Evolutionary conservation across 345 rosid genomes (phyloP).

Genomic region (Aquilaria sinensis): DNA sequence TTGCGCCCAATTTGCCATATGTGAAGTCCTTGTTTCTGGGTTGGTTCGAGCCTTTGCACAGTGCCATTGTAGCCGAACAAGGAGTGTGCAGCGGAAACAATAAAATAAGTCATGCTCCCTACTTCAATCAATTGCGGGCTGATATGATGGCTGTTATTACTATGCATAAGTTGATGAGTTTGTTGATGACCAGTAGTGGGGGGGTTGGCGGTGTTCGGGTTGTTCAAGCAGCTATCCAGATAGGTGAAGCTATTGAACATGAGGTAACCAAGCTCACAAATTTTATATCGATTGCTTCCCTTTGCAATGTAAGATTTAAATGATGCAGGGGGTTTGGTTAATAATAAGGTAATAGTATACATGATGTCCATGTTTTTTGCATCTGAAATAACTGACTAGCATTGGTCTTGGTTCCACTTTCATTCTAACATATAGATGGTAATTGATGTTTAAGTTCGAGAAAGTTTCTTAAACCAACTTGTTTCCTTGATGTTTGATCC

Average conservation of each 20-base stretch:
- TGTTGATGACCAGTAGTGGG: slow-evolving; percentile 62
- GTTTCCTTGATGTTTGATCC: too few relatives aligned
- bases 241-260: slow-evolving; percentile 93
- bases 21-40: slow-evolving; percentile 83
- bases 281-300: background rate
- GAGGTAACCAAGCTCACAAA: slow-evolving; percentile 47
- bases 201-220: slow-evolving; percentile 60
- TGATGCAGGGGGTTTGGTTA: too few relatives aligned
- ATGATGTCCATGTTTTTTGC: too few relatives aligned
- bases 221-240: slow-evolving; percentile 66
- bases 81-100: slow-evolving; percentile 27
- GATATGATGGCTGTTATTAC: slow-evolving; percentile 94
- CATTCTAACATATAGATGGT: too few relatives aligned
- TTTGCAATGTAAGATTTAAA: background rate
- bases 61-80: slow-evolving; percentile 77
- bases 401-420: too few relatives aligned
- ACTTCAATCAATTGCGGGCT: slow-evolving; percentile 52
- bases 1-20: slow-evolving; percentile 91
- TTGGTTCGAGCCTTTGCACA: slow-evolving; percentile 89
- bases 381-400: too few relatives aligned
- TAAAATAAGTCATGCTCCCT: slow-evolving; percentile 41
- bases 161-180: slow-evolving; percentile 87
- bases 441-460: too few relatives aligned
- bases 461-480: too few relatives aligned
- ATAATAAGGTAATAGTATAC: too few relatives aligned